phyloP scores from a whole-genome alignment of 2,329 filamentous ascomycete species.

The Ascosphaera pollenicola region DNA sequence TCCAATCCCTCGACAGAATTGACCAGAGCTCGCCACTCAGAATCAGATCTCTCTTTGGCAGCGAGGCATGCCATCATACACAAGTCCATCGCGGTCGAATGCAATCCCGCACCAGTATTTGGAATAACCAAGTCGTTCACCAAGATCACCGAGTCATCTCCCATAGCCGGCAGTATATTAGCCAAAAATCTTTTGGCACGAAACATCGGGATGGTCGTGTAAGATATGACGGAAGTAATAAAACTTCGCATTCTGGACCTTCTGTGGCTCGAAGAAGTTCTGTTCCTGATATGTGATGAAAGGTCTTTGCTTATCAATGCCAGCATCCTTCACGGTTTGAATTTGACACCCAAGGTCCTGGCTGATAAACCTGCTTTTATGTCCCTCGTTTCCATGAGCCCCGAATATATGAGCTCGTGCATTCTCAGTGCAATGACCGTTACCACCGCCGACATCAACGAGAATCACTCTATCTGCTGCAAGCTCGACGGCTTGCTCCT shows the following conservation, averaged over 20 bases:
- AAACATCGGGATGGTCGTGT: slow-evolving; percentile 20
- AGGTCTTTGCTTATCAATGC: slow-evolving; percentile 11
- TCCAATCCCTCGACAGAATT: background rate
- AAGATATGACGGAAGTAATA: slow-evolving; percentile 19
- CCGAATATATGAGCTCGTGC: background rate
- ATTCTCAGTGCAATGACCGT: slow-evolving; percentile 17
- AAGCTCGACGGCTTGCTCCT: slow-evolving; percentile 14
- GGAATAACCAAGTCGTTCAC: slow-evolving; percentile 16
- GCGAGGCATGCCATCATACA: slow-evolving; percentile 14
- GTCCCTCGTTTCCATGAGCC: background rate
- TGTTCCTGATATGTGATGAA: slow-evolving; percentile 11
- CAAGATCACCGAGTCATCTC: slow-evolving; percentile 7
- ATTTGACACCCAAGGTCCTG: slow-evolving; percentile 21
- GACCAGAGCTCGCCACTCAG: slow-evolving; percentile 10
- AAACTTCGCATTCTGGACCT: slow-evolving; percentile 10
- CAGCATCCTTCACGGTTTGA: slow-evolving; percentile 4
- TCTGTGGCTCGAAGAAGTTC: slow-evolving; percentile 18
- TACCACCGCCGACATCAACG: slow-evolving; percentile 31
- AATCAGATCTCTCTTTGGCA: slow-evolving; percentile 1
- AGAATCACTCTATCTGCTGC: slow-evolving; percentile 34
- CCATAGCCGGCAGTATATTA: slow-evolving; percentile 14
- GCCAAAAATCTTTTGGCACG: slow-evolving; percentile 15
- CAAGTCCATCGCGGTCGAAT: slow-evolving; percentile 11
- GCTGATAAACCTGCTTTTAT: slow-evolving; percentile 14
- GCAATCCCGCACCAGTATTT: slow-evolving; percentile 9